Base-by-base conservation (phyloP, 441 rosid genomes). In the Pelargonium australe region DNA sequence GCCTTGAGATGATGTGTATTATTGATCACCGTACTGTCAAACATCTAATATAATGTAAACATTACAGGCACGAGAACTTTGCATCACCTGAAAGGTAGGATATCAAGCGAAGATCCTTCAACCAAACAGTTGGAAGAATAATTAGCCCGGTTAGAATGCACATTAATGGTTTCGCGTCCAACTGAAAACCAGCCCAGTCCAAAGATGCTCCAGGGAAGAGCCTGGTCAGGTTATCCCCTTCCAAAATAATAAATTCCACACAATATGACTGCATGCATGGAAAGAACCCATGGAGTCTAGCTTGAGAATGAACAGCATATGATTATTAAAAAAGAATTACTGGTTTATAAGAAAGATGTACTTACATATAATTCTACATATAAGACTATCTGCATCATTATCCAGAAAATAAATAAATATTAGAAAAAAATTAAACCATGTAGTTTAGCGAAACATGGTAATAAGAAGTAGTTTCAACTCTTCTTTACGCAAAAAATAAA, bases 201-300 rank as follows among this genome's bases (percentile, higher is more conserved):
- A 93, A 68, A 25, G 91, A 87, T 60, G 81, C 80, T 61, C 95
- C 88, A 20, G 95, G 97, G 77, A 93, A 93, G 63, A 93, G 83
- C 68, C 83, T 85, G 7, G 89, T 77, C 37, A 93, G 92, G 75
- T 87, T 91, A 72, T 93, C 98, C 12, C 98, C 96, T 83, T 93
- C 98, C 86, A 91, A 75, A 62, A 79, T 91, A 70, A 75, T 70
- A 62, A 70, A 66, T 66, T 75, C 78, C 67, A 75, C 71, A 70
- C 78, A 75, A 63, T 70, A 75, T 20, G 78, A 47, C 78, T 75
- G 68, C 63, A 53, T 23, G 25, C 43, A 61, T 8, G 57, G 67
- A 60, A 53, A 47, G 12, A 47, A 44, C 8, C 7, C 47, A 44
- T 44, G 47, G 8, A 7, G 11, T 44, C 8, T 44, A 7, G 47